Base-by-base conservation (phyloP, 2,329 filamentous ascomycete genomes). In the Drechslerella dactyloides region DNA sequence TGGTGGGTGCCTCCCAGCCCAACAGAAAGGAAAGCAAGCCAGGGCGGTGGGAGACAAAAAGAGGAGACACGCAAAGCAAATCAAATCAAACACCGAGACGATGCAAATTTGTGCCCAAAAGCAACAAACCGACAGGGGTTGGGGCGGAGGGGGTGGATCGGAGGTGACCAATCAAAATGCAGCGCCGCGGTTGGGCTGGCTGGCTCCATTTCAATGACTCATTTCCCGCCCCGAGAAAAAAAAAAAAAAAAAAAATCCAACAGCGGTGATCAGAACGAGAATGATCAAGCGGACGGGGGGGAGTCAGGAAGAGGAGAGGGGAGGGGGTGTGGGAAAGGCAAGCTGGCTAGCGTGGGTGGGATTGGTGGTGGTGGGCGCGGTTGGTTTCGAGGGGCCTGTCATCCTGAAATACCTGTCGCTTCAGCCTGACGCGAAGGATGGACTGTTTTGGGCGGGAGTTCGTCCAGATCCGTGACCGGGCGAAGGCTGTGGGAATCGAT, bases 141-240 rank as follows among this genome's bases (percentile, higher is more conserved):
- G 37, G 37, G 48, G n/a, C 44, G 37, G 52, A 33, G 37, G 56
- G 55, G 54, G 66, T 56, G 57, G 46, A 44, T 37, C 30, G 13
- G 46, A 44, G 51, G 57, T 17, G 51, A 44, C 66, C 66, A 64
- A 70, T 70, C 58, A 70, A 55, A 63, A 59, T 70, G 53, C 66
- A 48, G 66, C 5, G 37, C 50, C 53, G 59, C 54, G 52, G 33
- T 59, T 33, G 27, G 27, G 27, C 27, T 33, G 17, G 44, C 17
- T 23, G 19, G 44, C 40, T 55, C 64, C 64, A 69, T 57, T 48
- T 61, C 58, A 63, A 21, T 70, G 66, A 70, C 66, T 70, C 66
- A 70, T 70, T 70, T 63, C 59, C 58, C 54, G 58, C 52, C 57
- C 56, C 54, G 61, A 64, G 52, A 13, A 42, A 37, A 52, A 40